These are phyloP conservation scores for Platismatia glauca DNA, from an alignment of 495 filamentous ascomycete species.

Conservation along the genomic window DNA sequence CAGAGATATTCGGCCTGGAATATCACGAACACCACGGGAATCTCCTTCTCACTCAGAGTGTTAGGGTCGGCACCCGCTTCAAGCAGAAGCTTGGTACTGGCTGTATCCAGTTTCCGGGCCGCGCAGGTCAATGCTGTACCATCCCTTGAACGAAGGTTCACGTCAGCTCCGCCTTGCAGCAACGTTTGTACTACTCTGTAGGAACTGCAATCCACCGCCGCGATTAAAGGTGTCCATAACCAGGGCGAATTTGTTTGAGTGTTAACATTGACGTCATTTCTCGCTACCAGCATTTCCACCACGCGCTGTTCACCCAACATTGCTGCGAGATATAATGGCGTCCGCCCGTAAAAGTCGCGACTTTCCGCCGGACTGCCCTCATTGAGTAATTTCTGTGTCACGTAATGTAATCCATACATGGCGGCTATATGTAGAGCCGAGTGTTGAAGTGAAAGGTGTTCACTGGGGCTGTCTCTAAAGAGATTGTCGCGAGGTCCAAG, in stretches of 20 bases:
- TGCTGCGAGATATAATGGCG: neutral
- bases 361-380: neutral
- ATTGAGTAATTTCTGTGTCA: neutral
- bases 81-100: neutral
- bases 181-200: neutral
- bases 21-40: neutral
- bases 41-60: neutral
- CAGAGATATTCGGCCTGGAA: too few relatives aligned
- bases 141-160: neutral
- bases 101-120: neutral
- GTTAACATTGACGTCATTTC: neutral
- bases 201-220: neutral
- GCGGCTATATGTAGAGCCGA: neutral
- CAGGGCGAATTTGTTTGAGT: too few relatives aligned
- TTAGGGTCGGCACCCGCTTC: neutral
- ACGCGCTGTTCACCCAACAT: neutral
- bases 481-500: too few relatives aligned
- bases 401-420: neutral
- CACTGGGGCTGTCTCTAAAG: too few relatives aligned
- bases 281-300: neutral
- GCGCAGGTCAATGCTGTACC: neutral
- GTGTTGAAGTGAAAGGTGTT: too few relatives aligned
- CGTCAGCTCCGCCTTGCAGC: conserved; percentile 1
- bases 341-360: neutral
- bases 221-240: neutral